phyloP scores from a whole-genome alignment of 768 basidiomycete genomes.

The Exidia glandulosa region DNA sequence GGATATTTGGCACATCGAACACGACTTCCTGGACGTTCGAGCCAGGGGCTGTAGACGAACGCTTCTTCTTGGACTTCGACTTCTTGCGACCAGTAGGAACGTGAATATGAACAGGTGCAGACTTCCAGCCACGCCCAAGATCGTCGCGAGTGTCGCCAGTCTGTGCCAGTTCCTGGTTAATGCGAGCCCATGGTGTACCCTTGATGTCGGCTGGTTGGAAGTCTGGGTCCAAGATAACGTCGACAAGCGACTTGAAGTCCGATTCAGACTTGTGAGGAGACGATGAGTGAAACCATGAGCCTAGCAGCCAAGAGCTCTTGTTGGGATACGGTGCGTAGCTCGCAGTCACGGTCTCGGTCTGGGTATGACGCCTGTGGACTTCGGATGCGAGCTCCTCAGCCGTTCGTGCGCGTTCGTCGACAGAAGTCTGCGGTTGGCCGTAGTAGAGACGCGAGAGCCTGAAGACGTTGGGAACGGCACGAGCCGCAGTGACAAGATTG shows the following conservation, averaged over 20 bases:
- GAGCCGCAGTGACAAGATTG: background rate
- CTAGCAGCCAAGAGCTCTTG: background rate
- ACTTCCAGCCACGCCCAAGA: slow-evolving; percentile 14
- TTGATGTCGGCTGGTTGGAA: slow-evolving; percentile 11
- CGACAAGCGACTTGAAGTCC: background rate
- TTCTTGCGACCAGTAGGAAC: slow-evolving; percentile 14
- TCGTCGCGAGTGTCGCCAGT: slow-evolving; percentile 9
- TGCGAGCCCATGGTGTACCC: slow-evolving; percentile 13
- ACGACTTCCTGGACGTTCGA: no score
- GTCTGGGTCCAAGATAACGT: slow-evolving; percentile 7
- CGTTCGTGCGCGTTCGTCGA: no score
- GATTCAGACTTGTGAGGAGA: background rate
- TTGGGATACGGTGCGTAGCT: background rate
- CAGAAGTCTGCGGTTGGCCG: background rate
- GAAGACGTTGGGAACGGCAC: background rate
- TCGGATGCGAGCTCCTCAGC: no score
- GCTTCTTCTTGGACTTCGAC: no score
- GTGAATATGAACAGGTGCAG: slow-evolving; percentile 11
- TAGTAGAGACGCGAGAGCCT: background rate
- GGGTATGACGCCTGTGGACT: no score
- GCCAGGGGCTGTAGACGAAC: no score
- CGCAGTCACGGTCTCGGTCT: background rate
- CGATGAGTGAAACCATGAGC: background rate
- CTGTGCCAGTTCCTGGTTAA: slow-evolving; percentile 11
- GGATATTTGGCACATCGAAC: background rate